phyloP scores from a whole-genome alignment of 225 moss, liverwort and hornwort species.

The Neckera pumila region DNA sequence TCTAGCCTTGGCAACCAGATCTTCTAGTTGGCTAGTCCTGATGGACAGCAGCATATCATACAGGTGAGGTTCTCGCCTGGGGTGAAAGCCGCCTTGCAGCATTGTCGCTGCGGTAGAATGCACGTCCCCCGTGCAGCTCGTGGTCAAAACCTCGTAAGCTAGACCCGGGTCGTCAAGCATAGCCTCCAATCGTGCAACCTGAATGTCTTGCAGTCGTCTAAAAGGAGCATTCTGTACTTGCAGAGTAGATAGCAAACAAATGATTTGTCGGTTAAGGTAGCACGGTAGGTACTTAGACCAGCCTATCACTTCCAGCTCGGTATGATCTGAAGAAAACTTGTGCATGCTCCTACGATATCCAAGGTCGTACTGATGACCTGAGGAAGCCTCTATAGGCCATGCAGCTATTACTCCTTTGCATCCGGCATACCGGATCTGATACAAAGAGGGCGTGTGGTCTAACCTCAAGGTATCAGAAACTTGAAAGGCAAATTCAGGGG shows the following conservation, averaged over 20 bases:
- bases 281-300: conserved; percentile 78
- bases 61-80: conserved; percentile 51
- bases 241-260: conserved; percentile 68
- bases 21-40: conserved; percentile 63
- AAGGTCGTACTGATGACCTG: conserved; percentile 25
- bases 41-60: conserved; percentile 63
- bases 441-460: conserved; percentile 56
- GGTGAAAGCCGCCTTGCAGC: conserved; percentile 72
- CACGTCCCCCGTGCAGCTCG: conserved; percentile 27
- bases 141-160: conserved; percentile 48
- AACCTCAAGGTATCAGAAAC: conserved; percentile 45
- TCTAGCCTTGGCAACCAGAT: conserved; percentile 55
- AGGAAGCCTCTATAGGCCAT: conserved; percentile 37
- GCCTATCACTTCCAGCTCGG: conserved; percentile 64
- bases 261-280: conserved; percentile 77
- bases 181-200: conserved; percentile 45
- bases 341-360: conserved; percentile 61
- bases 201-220: conserved; percentile 38
- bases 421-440: conserved; percentile 87
- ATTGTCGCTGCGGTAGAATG: conserved; percentile 51
- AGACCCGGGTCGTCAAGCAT: conserved; percentile 47
- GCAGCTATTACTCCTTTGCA: conserved; percentile 77
- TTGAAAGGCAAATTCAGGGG: conserved; percentile 38
- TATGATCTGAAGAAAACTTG: conserved; percentile 56
- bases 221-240: conserved; percentile 38